A percentile compares a stretch with the other conserved stretches of the same genome.
phyloP scores from a whole-genome alignment of 805 yeast genomes.

The Candida succiphila region DNA sequence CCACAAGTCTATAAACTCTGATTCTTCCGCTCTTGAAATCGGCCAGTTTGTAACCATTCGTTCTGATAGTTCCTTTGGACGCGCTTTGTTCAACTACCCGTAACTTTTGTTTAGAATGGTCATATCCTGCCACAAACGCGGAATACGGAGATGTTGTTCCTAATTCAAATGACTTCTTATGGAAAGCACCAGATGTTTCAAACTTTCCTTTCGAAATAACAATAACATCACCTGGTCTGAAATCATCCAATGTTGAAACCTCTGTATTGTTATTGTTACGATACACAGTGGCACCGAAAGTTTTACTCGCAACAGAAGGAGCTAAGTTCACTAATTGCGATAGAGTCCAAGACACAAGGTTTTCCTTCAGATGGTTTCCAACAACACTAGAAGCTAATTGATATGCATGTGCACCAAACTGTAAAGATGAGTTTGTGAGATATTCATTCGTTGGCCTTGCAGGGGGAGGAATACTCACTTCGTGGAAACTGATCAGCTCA shows the following conservation, averaged over 20 bases:
- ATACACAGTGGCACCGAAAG: slow-evolving; percentile 69
- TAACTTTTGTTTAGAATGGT: slow-evolving; percentile 58
- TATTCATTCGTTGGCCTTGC: slow-evolving; percentile 28
- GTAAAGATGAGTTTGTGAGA: slow-evolving; percentile 37
- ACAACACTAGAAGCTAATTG: slow-evolving; percentile 30
- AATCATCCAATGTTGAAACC: slow-evolving; percentile 45
- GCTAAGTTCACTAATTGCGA: slow-evolving; percentile 22
- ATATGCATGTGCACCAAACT: slow-evolving; percentile 42
- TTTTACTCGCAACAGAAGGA: slow-evolving; percentile 48
- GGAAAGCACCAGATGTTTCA: slow-evolving; percentile 32
- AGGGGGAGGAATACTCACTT: slow-evolving; percentile 27
- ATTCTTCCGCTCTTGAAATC: slow-evolving; percentile 76
- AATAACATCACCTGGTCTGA: slow-evolving; percentile 77
- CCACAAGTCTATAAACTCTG: slow-evolving; percentile 71
- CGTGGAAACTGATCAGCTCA: slow-evolving; percentile 31
- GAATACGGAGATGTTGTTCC: slow-evolving; percentile 47
- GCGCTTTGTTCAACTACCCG: slow-evolving; percentile 52
- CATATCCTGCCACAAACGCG: slow-evolving; percentile 65
- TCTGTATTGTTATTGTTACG: slow-evolving; percentile 40
- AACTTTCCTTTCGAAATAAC: slow-evolving; percentile 71
- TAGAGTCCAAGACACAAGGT: slow-evolving; percentile 26
- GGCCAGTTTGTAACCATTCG: slow-evolving; percentile 53
- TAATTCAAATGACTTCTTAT: slow-evolving; percentile 30
- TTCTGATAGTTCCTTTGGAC: slow-evolving; percentile 42
- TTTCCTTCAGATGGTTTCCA: slow-evolving; percentile 21